These are phyloP conservation scores for Withania somnifera DNA, from an alignment of 305 asterid species.

Conservation along the genomic window DNA sequence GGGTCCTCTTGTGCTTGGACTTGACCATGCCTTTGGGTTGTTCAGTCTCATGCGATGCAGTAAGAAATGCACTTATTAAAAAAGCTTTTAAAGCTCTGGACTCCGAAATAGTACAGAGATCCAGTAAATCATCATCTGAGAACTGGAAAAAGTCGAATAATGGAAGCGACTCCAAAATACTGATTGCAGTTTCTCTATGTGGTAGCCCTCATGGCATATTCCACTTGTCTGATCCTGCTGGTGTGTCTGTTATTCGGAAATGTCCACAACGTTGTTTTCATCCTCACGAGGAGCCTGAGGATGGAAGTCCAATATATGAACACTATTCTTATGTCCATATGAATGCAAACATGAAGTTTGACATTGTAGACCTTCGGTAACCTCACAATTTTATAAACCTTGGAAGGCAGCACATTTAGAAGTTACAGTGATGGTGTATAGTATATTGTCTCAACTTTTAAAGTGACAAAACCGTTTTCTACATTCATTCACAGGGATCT, in stretches of 20 bases:
- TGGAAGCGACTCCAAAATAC: background rate
- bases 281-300: constrained; percentile 89
- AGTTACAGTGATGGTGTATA: background rate
- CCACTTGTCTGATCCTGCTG: constrained; percentile 89
- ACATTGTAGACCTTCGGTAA: constrained; percentile 87
- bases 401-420: background rate
- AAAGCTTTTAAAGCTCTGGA: background rate
- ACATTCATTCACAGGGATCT: background rate
- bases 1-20: constrained; percentile 3
- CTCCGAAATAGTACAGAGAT: background rate
- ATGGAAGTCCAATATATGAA: constrained; percentile 84
- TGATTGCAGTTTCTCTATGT: background rate
- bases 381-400: background rate
- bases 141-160: background rate
- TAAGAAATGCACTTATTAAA: background rate
- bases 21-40: background rate
- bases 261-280: constrained; percentile 92
- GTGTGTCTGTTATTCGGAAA: constrained; percentile 57
- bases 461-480: background rate
- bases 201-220: constrained; percentile 95
- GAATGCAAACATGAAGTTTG: constrained; percentile 59
- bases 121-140: background rate
- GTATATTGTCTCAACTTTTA: background rate
- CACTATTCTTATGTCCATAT: constrained; percentile 88
- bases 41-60: background rate